Evolutionary conservation across 78 protist genomes (phyloP).

Genomic region (Dictyostelium capitatum): DNA sequence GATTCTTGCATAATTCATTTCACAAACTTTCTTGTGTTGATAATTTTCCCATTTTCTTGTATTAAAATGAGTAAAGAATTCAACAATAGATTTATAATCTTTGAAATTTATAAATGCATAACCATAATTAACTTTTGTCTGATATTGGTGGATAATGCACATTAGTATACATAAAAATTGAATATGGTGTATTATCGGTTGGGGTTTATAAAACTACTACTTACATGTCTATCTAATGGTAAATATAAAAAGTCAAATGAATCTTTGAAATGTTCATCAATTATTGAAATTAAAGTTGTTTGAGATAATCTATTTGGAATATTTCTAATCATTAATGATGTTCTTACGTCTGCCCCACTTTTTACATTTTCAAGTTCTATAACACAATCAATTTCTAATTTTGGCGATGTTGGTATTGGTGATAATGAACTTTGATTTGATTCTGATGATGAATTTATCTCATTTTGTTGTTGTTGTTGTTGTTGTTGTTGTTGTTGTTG

Average conservation of each 20-base stretch:
- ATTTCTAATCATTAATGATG: conserved; percentile 92
- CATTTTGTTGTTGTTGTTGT: not conserved
- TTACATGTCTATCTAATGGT: conserved; percentile 91
- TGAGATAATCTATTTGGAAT: conserved; percentile 93
- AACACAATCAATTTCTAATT: conserved; percentile 4
- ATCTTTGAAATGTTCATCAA: conserved; percentile 87
- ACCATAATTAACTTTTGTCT: conserved; percentile 91
- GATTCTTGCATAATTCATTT: conserved; percentile 89
- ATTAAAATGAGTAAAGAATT: conserved; percentile 80
- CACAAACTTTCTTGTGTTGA: conserved; percentile 86
- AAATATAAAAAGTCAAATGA: conserved; percentile 92
- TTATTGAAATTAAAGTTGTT: conserved; percentile 47
- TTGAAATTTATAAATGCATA: conserved; percentile 93
- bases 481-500: conserved; percentile 6
- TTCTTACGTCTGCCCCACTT: conserved; percentile 82
- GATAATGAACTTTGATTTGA: not conserved
- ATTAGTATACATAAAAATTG: not conserved
- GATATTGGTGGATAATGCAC: not conserved
- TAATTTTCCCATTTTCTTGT: conserved; percentile 88
- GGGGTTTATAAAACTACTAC: not conserved
- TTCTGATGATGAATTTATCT: not conserved
- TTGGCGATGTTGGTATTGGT: not conserved
- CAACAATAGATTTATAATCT: conserved; percentile 24
- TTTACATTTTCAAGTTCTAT: conserved; percentile 49
- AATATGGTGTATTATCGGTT: not conserved